phyloP scores from a whole-genome alignment of 1,139 yeast genomes.

The Taiozyma sp. region DNA sequence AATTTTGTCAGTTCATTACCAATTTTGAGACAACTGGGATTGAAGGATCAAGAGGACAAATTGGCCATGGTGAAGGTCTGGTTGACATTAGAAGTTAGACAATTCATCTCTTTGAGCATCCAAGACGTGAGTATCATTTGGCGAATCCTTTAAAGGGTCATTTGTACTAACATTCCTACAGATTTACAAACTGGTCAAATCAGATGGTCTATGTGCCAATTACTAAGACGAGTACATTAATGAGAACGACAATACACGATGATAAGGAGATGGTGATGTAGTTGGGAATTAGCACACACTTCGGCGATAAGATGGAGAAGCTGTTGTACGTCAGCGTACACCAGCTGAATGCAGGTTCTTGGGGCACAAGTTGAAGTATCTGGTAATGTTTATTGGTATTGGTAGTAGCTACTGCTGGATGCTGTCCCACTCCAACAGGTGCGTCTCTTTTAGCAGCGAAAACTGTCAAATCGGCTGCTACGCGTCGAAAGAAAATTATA shows the following conservation, averaged over 20 bases:
- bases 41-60: slow-evolving; percentile 62
- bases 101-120: slow-evolving; percentile 78
- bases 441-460: no score
- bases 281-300: no score
- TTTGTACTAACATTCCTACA: slow-evolving; percentile 7
- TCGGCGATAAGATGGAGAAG: no score
- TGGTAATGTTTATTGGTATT: no score
- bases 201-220: slow-evolving; percentile 59
- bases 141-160: no score
- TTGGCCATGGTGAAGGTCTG: slow-evolving; percentile 85
- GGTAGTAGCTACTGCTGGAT: no score
- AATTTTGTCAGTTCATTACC: slow-evolving; percentile 94
- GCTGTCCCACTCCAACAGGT: no score
- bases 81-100: slow-evolving; percentile 86
- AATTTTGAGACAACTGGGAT: slow-evolving; percentile 76
- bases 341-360: no score
- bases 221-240: slow-evolving; percentile 24
- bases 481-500: no score
- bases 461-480: no score
- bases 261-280: not conserved
- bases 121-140: slow-evolving; percentile 50
- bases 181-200: slow-evolving; percentile 48
- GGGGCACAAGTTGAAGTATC: no score
- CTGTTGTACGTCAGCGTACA: no score
- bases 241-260: not conserved